phyloP scores from a whole-genome alignment of 495 filamentous ascomycete species.

The Penicillium arizonense region DNA sequence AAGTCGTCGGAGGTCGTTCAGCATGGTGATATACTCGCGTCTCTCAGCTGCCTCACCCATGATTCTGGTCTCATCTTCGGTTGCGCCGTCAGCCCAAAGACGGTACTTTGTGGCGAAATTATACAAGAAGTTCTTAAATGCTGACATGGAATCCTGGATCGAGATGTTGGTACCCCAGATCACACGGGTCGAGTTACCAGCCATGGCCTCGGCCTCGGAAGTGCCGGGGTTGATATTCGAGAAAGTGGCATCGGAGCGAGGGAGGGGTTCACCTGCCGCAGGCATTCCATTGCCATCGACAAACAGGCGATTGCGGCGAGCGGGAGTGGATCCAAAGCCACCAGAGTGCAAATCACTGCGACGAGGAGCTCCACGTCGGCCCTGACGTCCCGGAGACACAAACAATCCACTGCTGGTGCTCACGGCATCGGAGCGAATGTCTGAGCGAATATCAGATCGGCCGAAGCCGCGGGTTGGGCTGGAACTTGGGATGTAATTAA shows the following conservation, averaged over 20 bases:
- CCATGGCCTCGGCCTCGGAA: conserved; percentile 86
- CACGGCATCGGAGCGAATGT: conserved; percentile 55
- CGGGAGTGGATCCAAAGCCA: conserved; percentile 61
- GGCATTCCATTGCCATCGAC: conserved; percentile 80
- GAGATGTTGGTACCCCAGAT: conserved; percentile 99
- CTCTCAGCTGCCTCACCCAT: conserved; percentile 58
- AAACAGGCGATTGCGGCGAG: conserved; percentile 67
- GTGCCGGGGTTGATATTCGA: conserved; percentile 84
- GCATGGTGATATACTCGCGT: conserved; percentile 79
- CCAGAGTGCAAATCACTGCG: conserved; percentile 85
- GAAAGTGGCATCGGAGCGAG: conserved; percentile 79
- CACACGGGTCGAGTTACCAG: conserved; percentile 72
- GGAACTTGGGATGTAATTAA: conserved; percentile 84
- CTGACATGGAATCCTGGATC: conserved; percentile 78
- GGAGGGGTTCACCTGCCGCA: conserved; percentile 46
- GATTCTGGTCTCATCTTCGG: conserved; percentile 67
- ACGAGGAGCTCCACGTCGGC: conserved; percentile 48
- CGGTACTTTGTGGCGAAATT: conserved; percentile 93
- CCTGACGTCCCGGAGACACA: conserved; percentile 60
- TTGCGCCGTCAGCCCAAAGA: conserved; percentile 80
- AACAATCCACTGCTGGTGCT: conserved; percentile 87
- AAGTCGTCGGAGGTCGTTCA: conserved; percentile 86
- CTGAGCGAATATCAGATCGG: conserved; percentile 49
- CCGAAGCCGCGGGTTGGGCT: conserved; percentile 61
- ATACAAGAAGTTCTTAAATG: conserved; percentile 86